Percentiles rank a stretch among this genome's conserved stretches.
These are phyloP conservation scores for Fusarium compactum DNA, from an alignment of 2,329 filamentous ascomycete genomes.

Conservation along the genomic window DNA sequence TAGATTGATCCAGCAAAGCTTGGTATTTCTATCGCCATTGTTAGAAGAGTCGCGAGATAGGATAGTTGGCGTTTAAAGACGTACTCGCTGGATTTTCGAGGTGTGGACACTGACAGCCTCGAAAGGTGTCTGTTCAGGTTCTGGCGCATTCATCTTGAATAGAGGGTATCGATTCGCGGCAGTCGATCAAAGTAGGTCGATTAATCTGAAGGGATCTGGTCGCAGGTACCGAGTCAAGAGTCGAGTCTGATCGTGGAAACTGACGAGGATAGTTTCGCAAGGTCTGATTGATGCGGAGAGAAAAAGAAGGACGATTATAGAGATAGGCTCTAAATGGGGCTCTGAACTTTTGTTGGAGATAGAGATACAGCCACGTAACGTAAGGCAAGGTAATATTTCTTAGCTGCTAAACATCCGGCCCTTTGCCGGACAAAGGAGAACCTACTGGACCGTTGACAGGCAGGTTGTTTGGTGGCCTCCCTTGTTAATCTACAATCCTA, in stretches of 20 bases:
- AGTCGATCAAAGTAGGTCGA: conserved; percentile 11
- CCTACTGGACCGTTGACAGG: conserved; percentile 19
- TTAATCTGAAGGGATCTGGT: not conserved
- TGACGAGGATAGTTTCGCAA: conserved; percentile 13
- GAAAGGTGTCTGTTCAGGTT: conserved; percentile 92
- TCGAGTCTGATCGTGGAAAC: not conserved
- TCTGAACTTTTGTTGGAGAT: conserved; percentile 35
- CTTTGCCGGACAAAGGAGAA: conserved; percentile 39
- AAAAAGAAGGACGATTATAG: conserved; percentile 23
- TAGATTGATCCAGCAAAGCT: conserved; percentile 92
- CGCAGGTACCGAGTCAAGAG: conserved; percentile 3
- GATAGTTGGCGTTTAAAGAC: conserved; percentile 49
- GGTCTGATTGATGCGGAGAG: conserved; percentile 11
- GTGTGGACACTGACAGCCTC: conserved; percentile 90
- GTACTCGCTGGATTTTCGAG: conserved; percentile 77
- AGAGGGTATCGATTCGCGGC: conserved; percentile 21
- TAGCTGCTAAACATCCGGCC: conserved; percentile 32
- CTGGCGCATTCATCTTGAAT: conserved; percentile 80
- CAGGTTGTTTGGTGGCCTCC: conserved; percentile 32
- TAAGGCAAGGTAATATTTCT: conserved; percentile 23
- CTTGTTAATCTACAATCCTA: conserved; percentile 27
- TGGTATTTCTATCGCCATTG: conserved; percentile 80
- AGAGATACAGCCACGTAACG: conserved; percentile 47
- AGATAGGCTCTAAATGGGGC: conserved; percentile 11
- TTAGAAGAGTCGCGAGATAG: conserved; percentile 15